Evolutionary conservation across 805 yeast genomes (phyloP), one percentile per base, ranked within the genome.

Genomic region (Suhomyces pyralidae): DNA sequence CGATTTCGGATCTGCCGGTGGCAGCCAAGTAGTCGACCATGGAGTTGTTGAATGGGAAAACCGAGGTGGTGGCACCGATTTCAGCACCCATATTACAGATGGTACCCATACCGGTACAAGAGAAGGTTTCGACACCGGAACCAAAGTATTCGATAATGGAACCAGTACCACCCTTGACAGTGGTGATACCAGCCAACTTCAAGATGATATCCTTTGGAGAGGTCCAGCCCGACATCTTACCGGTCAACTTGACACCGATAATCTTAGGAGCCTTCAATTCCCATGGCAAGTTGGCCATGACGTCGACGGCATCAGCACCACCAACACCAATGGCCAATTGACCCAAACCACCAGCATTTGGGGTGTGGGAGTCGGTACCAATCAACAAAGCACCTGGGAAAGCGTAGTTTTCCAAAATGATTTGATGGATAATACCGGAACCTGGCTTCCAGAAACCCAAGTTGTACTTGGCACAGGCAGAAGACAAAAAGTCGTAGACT

Each of bases 41-140:
- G 50, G 92, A 86, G 48, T 81, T 83, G 64, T 87, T 91, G 82
- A 51, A 93, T 57, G 99, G 99, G 90, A 94, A 94, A 52, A 90
- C 84, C 22, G 98, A 93, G 44, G 99, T 94, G 38, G 99, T 94
- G 44, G 99, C 99, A 73, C 99, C 99, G 54, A 94, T 91, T 77
- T 94, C 99, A 51, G 99, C 99, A 70, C 99, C 99, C 99, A 94
- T 94, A 75, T 94, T 94, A 82, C 98, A 93, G 71, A 94, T 93
- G 55, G 99, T 94, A 56, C 96, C 99, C 99, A 94, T 94, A 78
- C 99, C 99, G 34, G 99, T 94, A 78, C 97, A 90, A 22, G 96
- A 86, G 64, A 94, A 82, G 51, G 87, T 77, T 56, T 85, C 78
- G 45, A 91, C 96, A 77, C 99, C 99, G 51, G 85, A 90, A 67